These are phyloP conservation scores for Botrytis porri DNA, from an alignment of 2,329 filamentous ascomycete species.

Conservation along the genomic window DNA sequence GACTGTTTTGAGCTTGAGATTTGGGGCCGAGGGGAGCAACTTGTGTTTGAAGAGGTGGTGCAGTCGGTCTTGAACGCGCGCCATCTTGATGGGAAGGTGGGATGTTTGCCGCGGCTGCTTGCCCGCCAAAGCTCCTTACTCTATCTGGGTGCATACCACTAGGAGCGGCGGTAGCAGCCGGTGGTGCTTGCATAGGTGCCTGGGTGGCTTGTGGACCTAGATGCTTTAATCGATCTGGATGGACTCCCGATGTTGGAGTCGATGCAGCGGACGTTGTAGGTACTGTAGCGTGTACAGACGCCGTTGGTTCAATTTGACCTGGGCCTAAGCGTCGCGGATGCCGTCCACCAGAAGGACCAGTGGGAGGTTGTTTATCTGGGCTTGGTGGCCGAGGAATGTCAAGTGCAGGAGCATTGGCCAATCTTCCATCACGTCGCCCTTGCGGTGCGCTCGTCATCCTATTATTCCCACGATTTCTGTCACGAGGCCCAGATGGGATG, in stretches of 20 bases:
- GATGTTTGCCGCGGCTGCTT: constrained; percentile 33
- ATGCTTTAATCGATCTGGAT: constrained; percentile 46
- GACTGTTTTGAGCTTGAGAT: constrained; percentile 32
- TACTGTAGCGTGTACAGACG: constrained; percentile 27
- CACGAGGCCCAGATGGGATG: constrained; percentile 55
- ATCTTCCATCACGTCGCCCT: constrained; percentile 29
- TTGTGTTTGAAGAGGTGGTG: constrained; percentile 33
- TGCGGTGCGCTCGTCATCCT: constrained; percentile 26
- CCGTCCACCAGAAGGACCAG: constrained; percentile 36
- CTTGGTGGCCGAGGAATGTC: constrained; percentile 35
- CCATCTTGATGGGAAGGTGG: constrained; percentile 37
- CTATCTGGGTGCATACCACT: constrained; percentile 38
- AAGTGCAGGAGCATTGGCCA: constrained; percentile 11
- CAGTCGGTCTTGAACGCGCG: constrained; percentile 37
- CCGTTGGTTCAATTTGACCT: constrained; percentile 31
- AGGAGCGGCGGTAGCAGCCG: constrained; percentile 34
- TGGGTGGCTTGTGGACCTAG: constrained; percentile 41
- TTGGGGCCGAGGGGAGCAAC: constrained; percentile 37
- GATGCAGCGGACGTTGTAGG: constrained; percentile 34
- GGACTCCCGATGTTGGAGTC: constrained; percentile 28
- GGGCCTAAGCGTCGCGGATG: constrained; percentile 31
- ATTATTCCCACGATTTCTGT: constrained; percentile 44
- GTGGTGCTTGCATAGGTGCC: constrained; percentile 39
- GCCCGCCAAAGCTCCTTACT: constrained; percentile 30
- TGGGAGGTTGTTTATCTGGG: constrained; percentile 38